A percentile compares a stretch with the other conserved stretches of the same genome.
Conservation (phyloP, 2,329 filamentous ascomycete species). For the Diatrype stigma region DNA sequence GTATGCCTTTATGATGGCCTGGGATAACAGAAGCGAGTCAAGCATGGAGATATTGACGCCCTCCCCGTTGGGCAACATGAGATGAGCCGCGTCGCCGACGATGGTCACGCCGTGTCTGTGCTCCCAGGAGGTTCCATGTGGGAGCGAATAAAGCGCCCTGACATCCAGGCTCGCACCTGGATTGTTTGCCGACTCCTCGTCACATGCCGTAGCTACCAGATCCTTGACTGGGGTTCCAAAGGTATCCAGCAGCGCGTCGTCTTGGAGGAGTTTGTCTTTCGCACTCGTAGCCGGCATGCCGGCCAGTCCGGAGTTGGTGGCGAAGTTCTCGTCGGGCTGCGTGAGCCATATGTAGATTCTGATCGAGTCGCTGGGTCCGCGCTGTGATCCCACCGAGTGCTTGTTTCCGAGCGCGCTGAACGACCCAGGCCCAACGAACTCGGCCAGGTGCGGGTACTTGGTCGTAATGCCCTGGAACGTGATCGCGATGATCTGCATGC, state of each 20-base stretch:
- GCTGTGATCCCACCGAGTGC: constrained; percentile 30
- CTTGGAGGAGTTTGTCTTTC: constrained; percentile 17
- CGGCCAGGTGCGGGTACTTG: constrained; percentile 33
- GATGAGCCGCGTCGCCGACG: constrained; percentile 51
- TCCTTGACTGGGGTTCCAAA: constrained; percentile 25
- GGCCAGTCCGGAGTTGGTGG: background rate
- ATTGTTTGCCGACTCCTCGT: constrained; percentile 17
- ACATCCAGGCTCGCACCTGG: constrained; percentile 13
- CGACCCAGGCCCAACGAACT: constrained; percentile 35
- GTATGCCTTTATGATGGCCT: constrained; percentile 2
- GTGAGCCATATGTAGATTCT: too few relatives aligned
- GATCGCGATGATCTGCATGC: constrained; percentile 34
- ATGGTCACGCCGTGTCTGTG: constrained; percentile 40
- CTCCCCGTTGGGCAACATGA: constrained; percentile 38
- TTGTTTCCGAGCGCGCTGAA: constrained; percentile 29
- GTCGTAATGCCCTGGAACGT: constrained; percentile 29
- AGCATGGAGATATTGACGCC: constrained; percentile 3
- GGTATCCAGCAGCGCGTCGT: constrained; percentile 14
- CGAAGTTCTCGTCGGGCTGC: too few relatives aligned
- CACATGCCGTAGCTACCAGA: constrained; percentile 23
- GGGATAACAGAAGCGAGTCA: constrained; percentile 3
- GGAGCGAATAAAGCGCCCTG: constrained; percentile 35
- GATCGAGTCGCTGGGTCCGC: constrained; percentile 2
- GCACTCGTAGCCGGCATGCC: constrained; percentile 6
- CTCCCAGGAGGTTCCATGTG: constrained; percentile 39